Evolutionary conservation across 768 basidiomycete genomes (phyloP), one percentile per base, ranked within the genome.

Genomic region (Psilocybe subaeruginosa): DNA sequence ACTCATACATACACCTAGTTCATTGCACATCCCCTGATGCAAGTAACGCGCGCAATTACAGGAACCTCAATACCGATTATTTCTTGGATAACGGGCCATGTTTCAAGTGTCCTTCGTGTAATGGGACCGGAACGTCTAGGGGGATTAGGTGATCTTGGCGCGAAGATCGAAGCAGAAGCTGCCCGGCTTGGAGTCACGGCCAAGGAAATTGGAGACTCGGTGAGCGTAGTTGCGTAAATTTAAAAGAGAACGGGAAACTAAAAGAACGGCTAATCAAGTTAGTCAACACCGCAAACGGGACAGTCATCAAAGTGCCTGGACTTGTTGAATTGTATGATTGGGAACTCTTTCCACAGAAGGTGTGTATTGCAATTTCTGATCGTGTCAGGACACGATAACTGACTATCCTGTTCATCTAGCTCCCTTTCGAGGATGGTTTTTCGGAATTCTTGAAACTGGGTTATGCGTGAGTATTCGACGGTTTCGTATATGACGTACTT

Each of bases 341-440:
- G 43, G 65, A 66, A 35, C 57, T 56, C 14, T 61, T 53, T 29
- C 62, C 65, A 3, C 65, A 66, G 37, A 23, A 59, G 54, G 65
- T 66, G 23, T 55, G 54, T 55, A 27, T 56, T 4, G 5, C 17
- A 31, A 45, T 30, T 27, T 46, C 29, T 35, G 37, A 17, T n/a
- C 47, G 14, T 39, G 4, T 33, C 35, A 9, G 11, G 33, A 35
- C 33, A 51, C 9, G 27, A 47, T 43, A 43, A 11, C 1, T 43
- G 4, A 43, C 3, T 23, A 6, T 30, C 31, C 9, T 12, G 8
- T 17, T 16, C 29, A 8, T 11, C 14, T 43, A 59, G 58, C 52
- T 39, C 48, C 17, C 56, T 23, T 47, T 58, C n/a, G 43, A 30
- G 7, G 12, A 41, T 51, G 12, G 17, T 27, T 3, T 43, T 43